Percentiles rank a stretch among this genome's conserved stretches.
Evolutionary conservation across 2,329 filamentous ascomycete species (phyloP).

Genomic region (Colletotrichum noveboracense): DNA sequence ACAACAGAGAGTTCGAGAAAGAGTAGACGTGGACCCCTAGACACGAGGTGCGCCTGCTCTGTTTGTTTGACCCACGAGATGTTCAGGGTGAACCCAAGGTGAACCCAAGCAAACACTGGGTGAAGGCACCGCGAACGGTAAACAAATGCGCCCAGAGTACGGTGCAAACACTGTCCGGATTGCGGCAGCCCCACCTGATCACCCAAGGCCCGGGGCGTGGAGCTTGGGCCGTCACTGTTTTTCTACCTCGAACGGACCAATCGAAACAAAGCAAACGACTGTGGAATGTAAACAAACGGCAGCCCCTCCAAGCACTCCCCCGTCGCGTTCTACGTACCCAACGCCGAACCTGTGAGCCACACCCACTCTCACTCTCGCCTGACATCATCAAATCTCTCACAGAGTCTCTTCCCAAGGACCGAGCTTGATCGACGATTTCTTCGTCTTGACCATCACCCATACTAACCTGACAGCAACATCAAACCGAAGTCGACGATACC

Average conservation of each 20-base stretch:
- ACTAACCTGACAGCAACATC: not conserved
- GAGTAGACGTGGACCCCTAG: not conserved
- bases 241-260: not conserved
- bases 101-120: not conserved
- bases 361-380: slow-evolving; percentile 9
- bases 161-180: not conserved
- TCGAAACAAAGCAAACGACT: not conserved
- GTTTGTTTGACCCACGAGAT: not conserved
- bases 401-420: not conserved
- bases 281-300: slow-evolving; percentile 21
- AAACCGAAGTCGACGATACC: not conserved
- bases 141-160: not conserved
- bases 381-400: slow-evolving; percentile 17
- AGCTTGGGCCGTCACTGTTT: slow-evolving; percentile 6
- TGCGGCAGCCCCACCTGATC: not conserved
- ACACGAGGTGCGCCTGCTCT: not conserved
- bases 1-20: not conserved
- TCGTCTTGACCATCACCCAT: not conserved
- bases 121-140: not conserved
- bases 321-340: slow-evolving; percentile 14
- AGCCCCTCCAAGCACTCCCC: slow-evolving; percentile 16
- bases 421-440: slow-evolving; percentile 1
- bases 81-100: not conserved
- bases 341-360: not conserved
- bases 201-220: not conserved